Evolutionary conservation across 139 green algal species (phyloP), one percentile per base, ranked within the genome.

Genomic region (Tetradesmus obliquus): DNA sequence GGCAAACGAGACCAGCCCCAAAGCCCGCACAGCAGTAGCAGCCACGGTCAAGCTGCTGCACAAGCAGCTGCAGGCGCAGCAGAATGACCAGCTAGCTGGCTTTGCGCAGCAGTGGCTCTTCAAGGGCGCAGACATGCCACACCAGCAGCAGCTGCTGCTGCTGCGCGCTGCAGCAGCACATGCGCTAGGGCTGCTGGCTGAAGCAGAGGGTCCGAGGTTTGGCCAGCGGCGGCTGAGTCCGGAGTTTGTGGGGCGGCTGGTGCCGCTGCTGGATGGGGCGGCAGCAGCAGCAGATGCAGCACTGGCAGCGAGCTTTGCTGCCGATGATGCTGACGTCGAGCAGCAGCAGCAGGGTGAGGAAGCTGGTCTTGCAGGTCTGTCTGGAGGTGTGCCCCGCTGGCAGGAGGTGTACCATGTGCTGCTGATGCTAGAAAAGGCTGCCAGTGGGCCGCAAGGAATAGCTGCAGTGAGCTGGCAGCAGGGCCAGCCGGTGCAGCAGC

Each of bases 351-450:
- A 87, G 79, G 17, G 66, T 72, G 90, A 86, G 58, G 51, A 60
- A 71, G 55, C 0, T 15, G 90, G 1, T 51, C 66, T 24, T 89
- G n/a, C 74, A 76, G 88, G 54, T 1, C 15, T 51, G 5, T 54
- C 81, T 53, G 81, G 53, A 12, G 55, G 88, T n/a, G 93, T 92
- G 13, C 82, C 82, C 8, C 54, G 93, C 7, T 99, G 97, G 97
- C 97, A 98, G 79, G 96, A 97, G 92, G 94, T 94, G 2, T 99
- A 99, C 89, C 96, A 96, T 85, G 81, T 83, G 45, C 92, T 99
- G 81, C 76, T 97, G 45, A 88, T 98, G 81, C 79, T 99, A 82
- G 96, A 99, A 87, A 97, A 97, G 93, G 79, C 54, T 17, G 9
- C 22, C 0, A 51, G 22, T 9, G 71, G 72, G 55, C 32, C 8